These are phyloP conservation scores for Niveomyces coronatus DNA, from an alignment of 2,329 filamentous ascomycete genomes.

Conservation along the genomic window DNA sequence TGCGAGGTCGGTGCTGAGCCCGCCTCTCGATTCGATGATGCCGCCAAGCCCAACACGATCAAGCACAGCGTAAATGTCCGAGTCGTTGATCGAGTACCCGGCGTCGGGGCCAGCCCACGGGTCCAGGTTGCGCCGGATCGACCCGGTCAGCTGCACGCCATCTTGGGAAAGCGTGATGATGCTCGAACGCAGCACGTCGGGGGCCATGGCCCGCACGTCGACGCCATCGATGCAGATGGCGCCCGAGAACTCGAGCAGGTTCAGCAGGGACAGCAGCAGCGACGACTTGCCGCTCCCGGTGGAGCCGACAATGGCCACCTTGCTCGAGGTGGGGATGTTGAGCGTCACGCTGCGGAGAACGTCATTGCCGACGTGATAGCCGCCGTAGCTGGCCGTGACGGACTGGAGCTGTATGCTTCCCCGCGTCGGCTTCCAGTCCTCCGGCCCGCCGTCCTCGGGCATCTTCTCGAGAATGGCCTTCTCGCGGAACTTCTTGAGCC, in stretches of 20 bases:
- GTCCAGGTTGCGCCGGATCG: slow-evolving; percentile 12
- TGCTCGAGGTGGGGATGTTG: slow-evolving; percentile 16
- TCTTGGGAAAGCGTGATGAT: slow-evolving; percentile 15
- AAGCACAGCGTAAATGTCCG: slow-evolving; percentile 2
- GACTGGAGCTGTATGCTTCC: not conserved
- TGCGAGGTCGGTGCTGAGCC: slow-evolving; percentile 9
- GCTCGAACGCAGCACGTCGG: slow-evolving; percentile 12
- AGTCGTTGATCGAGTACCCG: not conserved
- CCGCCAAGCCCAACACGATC: slow-evolving; percentile 8
- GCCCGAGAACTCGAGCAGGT: slow-evolving; percentile 11
- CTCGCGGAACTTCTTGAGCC: not conserved
- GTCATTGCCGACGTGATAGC: not conserved
- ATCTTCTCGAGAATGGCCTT: not conserved
- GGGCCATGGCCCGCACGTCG: slow-evolving; percentile 10
- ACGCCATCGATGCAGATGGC: slow-evolving; percentile 12
- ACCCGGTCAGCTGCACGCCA: slow-evolving; percentile 11
- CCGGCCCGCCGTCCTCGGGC: not conserved
- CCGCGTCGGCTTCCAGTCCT: not conserved
- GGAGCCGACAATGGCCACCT: slow-evolving; percentile 26
- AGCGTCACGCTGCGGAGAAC: slow-evolving; percentile 18
- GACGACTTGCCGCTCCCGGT: slow-evolving; percentile 21
- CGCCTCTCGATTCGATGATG: slow-evolving; percentile 8
- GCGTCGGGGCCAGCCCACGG: slow-evolving; percentile 2
- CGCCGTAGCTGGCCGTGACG: not conserved
- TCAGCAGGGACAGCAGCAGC: slow-evolving; percentile 12